These are phyloP conservation scores for Takakia lepidozioides DNA, from an alignment of 225 moss, liverwort and hornwort genomes.

Conservation along the genomic window DNA sequence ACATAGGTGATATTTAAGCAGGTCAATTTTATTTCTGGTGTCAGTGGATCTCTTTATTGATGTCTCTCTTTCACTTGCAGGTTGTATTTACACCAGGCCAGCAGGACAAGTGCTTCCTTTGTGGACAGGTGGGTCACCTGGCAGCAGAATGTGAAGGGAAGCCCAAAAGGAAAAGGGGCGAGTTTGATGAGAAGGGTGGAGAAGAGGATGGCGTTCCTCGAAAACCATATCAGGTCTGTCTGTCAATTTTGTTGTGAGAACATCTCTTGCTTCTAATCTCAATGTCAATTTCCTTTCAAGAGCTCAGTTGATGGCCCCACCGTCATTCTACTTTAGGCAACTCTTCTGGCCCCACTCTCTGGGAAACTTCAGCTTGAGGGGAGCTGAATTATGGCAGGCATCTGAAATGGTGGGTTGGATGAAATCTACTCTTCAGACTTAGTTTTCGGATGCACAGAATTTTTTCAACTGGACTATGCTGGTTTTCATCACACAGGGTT, in stretches of 20 bases:
- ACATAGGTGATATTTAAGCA: too few species aligned
- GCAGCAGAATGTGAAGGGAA: slow-evolving; percentile 97
- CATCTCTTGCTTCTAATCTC: neutral
- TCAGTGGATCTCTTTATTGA: too few species aligned
- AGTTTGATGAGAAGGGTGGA: slow-evolving; percentile 90
- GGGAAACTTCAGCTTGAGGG: too few species aligned
- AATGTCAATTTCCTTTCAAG: neutral
- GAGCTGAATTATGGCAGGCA: neutral
- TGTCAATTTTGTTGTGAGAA: neutral
- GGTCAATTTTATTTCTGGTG: too few species aligned
- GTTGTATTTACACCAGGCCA: slow-evolving; percentile 96
- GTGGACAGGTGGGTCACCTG: slow-evolving; percentile 92
- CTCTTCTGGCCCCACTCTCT: too few species aligned
- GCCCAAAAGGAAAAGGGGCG: slow-evolving; percentile 93
- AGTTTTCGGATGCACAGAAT: too few species aligned
- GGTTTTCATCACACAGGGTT: too few species aligned
- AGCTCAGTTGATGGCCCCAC: too few species aligned
- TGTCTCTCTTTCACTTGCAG: slow-evolving; percentile 43
- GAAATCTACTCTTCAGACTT: too few species aligned
- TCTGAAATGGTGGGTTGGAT: too few species aligned
- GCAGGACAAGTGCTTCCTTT: slow-evolving; percentile 97
- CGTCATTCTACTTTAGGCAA: too few species aligned
- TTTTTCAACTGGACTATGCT: too few species aligned
- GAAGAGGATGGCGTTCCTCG: slow-evolving; percentile 46
- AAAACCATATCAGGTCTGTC: slow-evolving; percentile 86